phyloP scores from a whole-genome alignment of 2,329 filamentous ascomycete genomes.

The Myotisia sp. region DNA sequence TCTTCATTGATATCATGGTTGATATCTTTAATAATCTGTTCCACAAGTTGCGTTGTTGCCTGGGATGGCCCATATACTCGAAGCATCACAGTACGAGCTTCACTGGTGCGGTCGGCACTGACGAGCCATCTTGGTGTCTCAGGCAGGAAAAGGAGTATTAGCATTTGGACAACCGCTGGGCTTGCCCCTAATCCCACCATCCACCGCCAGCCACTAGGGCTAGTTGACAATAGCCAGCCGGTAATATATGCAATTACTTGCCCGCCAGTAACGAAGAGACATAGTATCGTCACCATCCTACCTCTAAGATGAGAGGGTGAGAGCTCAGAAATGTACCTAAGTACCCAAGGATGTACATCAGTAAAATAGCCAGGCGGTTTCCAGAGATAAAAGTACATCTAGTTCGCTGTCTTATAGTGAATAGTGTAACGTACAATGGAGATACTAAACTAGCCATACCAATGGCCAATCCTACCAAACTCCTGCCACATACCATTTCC shows the following conservation, averaged over 20 bases:
- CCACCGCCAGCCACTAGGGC: constrained; percentile 63
- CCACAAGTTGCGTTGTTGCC: constrained; percentile 36
- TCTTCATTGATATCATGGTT: constrained; percentile 63
- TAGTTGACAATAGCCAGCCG: constrained; percentile 58
- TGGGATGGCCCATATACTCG: constrained; percentile 45
- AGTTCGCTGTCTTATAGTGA: not conserved
- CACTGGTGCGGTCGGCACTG: constrained; percentile 45
- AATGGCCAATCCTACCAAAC: constrained; percentile 34
- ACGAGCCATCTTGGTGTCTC: constrained; percentile 85
- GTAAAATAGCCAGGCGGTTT: not conserved
- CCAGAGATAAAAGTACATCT: not conserved
- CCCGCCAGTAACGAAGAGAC: constrained; percentile 71
- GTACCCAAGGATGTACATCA: not conserved
- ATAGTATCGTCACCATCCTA: constrained; percentile 64
- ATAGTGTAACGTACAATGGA: constrained; percentile 41
- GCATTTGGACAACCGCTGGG: constrained; percentile 58
- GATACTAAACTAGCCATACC: constrained; percentile 56
- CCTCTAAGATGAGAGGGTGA: constrained; percentile 64
- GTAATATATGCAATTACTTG: constrained; percentile 79
- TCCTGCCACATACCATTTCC: constrained; percentile 34
- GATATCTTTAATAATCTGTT: constrained; percentile 52
- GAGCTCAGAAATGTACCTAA: constrained; percentile 67
- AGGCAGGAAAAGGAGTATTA: constrained; percentile 57
- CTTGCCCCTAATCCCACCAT: constrained; percentile 76
- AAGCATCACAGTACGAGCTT: constrained; percentile 51